These are phyloP conservation scores for Atkinsonella hypoxylon DNA, from an alignment of 2,329 filamentous ascomycete genomes.

Conservation along the genomic window DNA sequence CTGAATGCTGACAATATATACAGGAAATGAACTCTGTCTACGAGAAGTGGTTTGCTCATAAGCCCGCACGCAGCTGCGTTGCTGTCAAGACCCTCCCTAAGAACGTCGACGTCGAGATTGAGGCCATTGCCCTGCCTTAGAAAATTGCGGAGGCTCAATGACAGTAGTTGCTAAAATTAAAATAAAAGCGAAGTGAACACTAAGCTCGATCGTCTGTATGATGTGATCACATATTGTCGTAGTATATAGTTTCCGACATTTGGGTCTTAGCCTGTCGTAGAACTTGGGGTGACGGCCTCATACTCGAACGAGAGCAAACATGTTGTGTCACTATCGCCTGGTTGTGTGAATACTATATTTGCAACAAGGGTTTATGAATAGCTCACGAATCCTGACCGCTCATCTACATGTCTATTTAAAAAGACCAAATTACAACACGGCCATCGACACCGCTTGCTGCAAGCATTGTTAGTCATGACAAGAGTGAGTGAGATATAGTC, in stretches of 20 bases:
- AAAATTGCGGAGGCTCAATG: too few relatives aligned
- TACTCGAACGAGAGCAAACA: neutral
- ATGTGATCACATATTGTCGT: neutral
- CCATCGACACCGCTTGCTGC: constrained; percentile 73
- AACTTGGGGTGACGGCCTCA: too few relatives aligned
- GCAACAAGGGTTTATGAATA: neutral
- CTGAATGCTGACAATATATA: neutral
- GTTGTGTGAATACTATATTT: neutral
- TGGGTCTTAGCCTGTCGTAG: too few relatives aligned
- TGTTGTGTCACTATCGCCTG: neutral
- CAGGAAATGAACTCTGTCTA: constrained; percentile 76
- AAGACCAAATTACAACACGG: constrained; percentile 66
- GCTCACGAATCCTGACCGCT: neutral
- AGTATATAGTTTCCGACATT: too few relatives aligned
- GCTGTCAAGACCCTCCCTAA: constrained; percentile 83
- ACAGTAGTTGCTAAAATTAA: too few relatives aligned
- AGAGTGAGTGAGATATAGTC: neutral
- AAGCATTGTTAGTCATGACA: constrained; percentile 15
- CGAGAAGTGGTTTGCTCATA: constrained; percentile 70
- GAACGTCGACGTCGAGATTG: constrained; percentile 79
- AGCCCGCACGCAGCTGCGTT: constrained; percentile 81
- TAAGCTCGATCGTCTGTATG: neutral
- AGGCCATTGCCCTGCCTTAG: constrained; percentile 65
- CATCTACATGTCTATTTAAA: constrained; percentile 27
- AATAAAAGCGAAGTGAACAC: neutral